Evolutionary conservation across 2,329 filamentous ascomycete species (phyloP).

Genomic region (Rhynchosporium agropyri): DNA sequence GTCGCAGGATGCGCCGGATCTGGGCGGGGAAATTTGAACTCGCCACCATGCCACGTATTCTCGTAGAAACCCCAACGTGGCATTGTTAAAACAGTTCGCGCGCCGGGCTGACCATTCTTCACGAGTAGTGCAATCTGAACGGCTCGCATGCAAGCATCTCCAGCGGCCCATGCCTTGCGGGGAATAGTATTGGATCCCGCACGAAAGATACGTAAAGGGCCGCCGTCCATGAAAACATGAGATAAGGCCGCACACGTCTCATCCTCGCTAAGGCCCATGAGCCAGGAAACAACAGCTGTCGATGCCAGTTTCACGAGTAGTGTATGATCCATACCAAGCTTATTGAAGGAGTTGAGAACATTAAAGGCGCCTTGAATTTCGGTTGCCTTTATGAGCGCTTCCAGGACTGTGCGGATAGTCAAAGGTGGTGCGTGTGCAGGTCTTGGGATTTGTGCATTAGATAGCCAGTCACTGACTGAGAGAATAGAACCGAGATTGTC

Average conservation of each 20-base stretch:
- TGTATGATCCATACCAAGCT: not conserved
- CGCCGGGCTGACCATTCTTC: not conserved
- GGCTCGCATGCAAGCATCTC: not conserved
- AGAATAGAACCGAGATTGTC: not conserved
- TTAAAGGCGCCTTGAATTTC: not conserved
- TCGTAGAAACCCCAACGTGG: not conserved
- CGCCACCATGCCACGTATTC: not conserved
- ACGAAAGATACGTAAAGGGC: not conserved
- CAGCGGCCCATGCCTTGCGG: not conserved
- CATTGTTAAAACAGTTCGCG: not conserved
- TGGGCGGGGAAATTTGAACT: not conserved
- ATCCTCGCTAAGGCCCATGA: not conserved
- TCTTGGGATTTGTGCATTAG: not conserved
- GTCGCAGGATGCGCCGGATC: not conserved
- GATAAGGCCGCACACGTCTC: not conserved
- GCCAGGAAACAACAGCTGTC: slow-evolving; percentile 4
- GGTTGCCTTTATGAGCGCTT: not conserved
- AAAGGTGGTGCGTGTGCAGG: too few relatives aligned
- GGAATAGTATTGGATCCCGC: not conserved
- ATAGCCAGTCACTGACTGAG: not conserved
- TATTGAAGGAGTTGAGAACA: not conserved
- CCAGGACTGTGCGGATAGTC: not conserved
- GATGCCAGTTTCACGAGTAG: not conserved
- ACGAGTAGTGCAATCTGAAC: not conserved
- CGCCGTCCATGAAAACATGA: not conserved